Conservation (phyloP, 1,139 yeast species). For the Ogataea hybrid region DNA sequence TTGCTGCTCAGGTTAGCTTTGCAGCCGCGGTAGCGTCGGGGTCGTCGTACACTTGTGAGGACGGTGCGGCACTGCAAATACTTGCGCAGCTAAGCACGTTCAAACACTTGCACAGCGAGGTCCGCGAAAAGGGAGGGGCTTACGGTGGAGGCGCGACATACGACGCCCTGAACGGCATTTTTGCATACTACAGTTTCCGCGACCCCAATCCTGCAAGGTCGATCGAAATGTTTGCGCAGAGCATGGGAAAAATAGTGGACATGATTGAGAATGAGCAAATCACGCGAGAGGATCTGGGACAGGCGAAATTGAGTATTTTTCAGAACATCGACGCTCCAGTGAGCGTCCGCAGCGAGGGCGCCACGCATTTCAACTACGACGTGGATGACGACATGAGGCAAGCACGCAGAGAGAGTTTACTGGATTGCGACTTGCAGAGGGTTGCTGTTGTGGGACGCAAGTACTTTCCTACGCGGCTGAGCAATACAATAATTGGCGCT, state of each 20-base stretch:
- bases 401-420: conserved; percentile 40
- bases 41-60: conserved; percentile 62
- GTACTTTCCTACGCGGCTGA: too few species aligned
- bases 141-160: conserved; percentile 94
- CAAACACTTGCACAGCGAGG: conserved; percentile 48
- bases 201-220: conserved; percentile 87
- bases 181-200: conserved; percentile 85
- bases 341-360: conserved; percentile 78
- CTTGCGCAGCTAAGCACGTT: conserved; percentile 79
- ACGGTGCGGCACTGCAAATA: conserved; percentile 84
- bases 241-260: conserved; percentile 55
- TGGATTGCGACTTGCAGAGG: too few species aligned
- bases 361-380: conserved; percentile 61
- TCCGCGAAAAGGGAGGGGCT: conserved; percentile 96
- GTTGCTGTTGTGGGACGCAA: too few species aligned
- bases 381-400: conserved; percentile 81
- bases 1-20: conserved; percentile 91
- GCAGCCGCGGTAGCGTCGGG: conserved; percentile 71
- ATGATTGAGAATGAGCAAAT: conserved; percentile 38
- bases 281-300: conserved; percentile 66
- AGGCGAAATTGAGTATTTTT: conserved; percentile 87
- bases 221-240: conserved; percentile 54
- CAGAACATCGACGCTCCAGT: conserved; percentile 91
- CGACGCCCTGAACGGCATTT: conserved; percentile 77
- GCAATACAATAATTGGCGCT: too few species aligned